Evolutionary conservation across 2,329 filamentous ascomycete species (phyloP).

Genomic region (Volutella citrinella): DNA sequence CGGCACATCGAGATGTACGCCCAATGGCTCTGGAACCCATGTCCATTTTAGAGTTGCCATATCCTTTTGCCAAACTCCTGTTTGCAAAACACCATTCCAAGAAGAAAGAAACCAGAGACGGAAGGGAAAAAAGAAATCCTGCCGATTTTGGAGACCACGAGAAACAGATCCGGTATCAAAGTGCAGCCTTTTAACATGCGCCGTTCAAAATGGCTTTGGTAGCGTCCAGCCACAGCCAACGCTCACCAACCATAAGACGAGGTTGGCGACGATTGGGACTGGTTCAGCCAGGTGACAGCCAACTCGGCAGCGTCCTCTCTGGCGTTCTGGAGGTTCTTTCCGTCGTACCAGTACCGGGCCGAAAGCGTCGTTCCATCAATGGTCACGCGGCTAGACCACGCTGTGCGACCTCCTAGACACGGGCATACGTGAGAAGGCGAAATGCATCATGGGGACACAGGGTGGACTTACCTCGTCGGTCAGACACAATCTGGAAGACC

Average conservation of each 20-base stretch:
- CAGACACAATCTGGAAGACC: slow-evolving; percentile 69
- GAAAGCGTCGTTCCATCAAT: slow-evolving; percentile 62
- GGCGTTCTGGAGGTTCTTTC: slow-evolving; percentile 81
- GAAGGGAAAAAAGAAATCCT: too few relatives aligned
- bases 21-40: too few relatives aligned
- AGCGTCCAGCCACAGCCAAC: too few relatives aligned
- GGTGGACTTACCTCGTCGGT: slow-evolving; percentile 64
- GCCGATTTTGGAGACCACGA: too few relatives aligned
- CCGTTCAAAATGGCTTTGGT: too few relatives aligned
- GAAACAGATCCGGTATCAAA: slow-evolving; percentile 7
- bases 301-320: slow-evolving; percentile 89
- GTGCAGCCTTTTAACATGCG: slow-evolving; percentile 6
- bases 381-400: slow-evolving; percentile 82
- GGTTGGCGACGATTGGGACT: slow-evolving; percentile 28
- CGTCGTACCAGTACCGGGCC: slow-evolving; percentile 91
- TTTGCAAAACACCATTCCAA: too few relatives aligned
- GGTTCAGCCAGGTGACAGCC: slow-evolving; percentile 59
- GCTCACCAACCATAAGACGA: slow-evolving; percentile 23
- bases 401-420: slow-evolving; percentile 73
- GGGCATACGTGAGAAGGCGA: neutral
- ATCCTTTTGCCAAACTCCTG: too few relatives aligned
- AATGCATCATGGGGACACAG: too few relatives aligned
- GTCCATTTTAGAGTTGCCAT: too few relatives aligned
- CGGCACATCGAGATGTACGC: too few relatives aligned
- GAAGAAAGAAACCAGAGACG: too few relatives aligned